Evolutionary conservation across 768 basidiomycete genomes (phyloP).

Genomic region (Leccinum olivaceopallidum): DNA sequence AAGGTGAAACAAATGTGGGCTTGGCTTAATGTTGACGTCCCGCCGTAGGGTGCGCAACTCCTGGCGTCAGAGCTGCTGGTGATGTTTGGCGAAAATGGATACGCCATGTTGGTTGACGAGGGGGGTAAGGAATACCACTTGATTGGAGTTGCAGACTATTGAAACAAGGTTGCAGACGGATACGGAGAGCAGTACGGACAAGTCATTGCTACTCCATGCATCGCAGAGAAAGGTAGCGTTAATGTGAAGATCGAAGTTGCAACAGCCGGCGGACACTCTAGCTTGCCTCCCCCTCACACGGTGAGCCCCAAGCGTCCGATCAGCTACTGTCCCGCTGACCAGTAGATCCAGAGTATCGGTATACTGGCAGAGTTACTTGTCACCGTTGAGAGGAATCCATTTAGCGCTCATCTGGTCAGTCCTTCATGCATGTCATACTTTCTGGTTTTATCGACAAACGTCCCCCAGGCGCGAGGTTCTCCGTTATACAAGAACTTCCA

Average conservation of each 20-base stretch:
- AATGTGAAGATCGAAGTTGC: slow-evolving; percentile 63
- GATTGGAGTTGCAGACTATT: not conserved
- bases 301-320: slow-evolving; percentile 35
- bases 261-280: slow-evolving; percentile 82
- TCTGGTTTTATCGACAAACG: not conserved
- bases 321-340: slow-evolving; percentile 8
- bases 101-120: slow-evolving; percentile 86
- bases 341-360: slow-evolving; percentile 65
- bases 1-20: slow-evolving; percentile 4
- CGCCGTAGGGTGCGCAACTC: slow-evolving; percentile 50
- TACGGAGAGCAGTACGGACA: slow-evolving; percentile 51
- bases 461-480: slow-evolving; percentile 48
- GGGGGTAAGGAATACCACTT: slow-evolving; percentile 52
- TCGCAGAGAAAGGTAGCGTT: slow-evolving; percentile 74
- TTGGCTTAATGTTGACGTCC: not conserved
- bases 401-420: slow-evolving; percentile 48
- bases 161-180: slow-evolving; percentile 39
- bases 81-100: slow-evolving; percentile 68
- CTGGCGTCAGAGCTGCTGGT: slow-evolving; percentile 50
- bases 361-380: slow-evolving; percentile 73
- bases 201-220: slow-evolving; percentile 58
- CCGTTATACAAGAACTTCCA: slow-evolving; percentile 61
- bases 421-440: not conserved
- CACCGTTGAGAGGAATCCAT: slow-evolving; percentile 67
- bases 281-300: slow-evolving; percentile 80